Base-by-base conservation (phyloP, 129 eudicot genomes). In the Flaveria sonorensis region DNA sequence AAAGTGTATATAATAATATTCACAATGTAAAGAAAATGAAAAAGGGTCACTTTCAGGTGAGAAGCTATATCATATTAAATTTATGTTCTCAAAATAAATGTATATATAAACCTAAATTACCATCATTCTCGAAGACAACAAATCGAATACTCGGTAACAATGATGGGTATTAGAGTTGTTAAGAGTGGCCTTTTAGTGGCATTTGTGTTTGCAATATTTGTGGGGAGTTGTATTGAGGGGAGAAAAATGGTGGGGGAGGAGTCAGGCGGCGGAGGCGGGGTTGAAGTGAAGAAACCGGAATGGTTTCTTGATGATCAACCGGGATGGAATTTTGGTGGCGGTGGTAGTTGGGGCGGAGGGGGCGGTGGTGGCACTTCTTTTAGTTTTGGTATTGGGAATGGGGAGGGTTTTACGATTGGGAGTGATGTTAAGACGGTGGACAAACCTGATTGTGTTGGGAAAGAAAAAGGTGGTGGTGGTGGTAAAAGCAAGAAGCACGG, bases 401-500 rank as follows among this genome's bases (percentile, higher is more conserved):
- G 90, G 63, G 55, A 19, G 6, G 90, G 90, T 21, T 84, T 78
- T 80, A 70, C 85, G 2, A 72, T 86, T 74, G 90, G 87, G 0
- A 64, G 61, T 53, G 85, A 68, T 61, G 79, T 59, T 20, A 74
- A 73, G 74, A 51, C 30, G 3, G 79, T 68, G 46, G 83, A 47
- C 0, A 83, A 83, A 46, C 90, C 88, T 16, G 88, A 83, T 81
- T 88, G 92, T 75, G 80, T 72, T 59, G 89, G 85, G 4, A 88
- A 85, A 78, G 93, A 85, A 53, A 85, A 79, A 23, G 78, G 69
- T 4, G 79, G 79, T 50, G 79, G 79, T 50, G 86, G 79, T 59
- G 74, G 77, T 19, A 77, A 72, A 39, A 77, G 53, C 30, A 82
- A 82, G 55, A 82, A 82, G 24, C 73, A 64, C 67, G 74, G 19